A percentile compares a stretch with the other conserved stretches of the same genome.
Conservation (phyloP, 768 basidiomycete species). For the Thelephora ganbajun region DNA sequence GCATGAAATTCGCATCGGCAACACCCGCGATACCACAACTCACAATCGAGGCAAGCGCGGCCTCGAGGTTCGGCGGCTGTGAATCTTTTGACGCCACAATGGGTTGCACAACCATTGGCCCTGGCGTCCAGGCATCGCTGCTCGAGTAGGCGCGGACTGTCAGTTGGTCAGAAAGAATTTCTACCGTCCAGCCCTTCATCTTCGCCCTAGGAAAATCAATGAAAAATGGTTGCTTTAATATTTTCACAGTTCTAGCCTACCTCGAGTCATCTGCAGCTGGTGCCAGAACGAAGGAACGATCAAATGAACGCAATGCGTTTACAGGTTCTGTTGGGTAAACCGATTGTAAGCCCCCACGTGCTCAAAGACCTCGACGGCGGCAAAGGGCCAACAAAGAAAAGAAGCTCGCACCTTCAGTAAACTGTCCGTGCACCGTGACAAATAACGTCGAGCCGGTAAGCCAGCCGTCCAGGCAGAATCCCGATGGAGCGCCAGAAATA, state of each 20-base stretch:
- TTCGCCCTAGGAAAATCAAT: conserved; percentile 39
- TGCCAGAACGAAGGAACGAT: conserved; percentile 79
- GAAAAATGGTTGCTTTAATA: conserved; percentile 5
- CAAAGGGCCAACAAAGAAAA: background rate
- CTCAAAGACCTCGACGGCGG: background rate
- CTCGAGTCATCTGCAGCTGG: conserved; percentile 70
- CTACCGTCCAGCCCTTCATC: conserved; percentile 76
- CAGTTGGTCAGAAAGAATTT: conserved; percentile 81
- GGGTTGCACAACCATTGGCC: conserved; percentile 56
- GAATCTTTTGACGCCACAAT: conserved; percentile 13
- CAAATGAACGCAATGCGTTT: conserved; percentile 81
- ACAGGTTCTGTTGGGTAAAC: conserved; percentile 34
- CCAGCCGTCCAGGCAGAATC: conserved; percentile 82
- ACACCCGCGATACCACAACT: conserved; percentile 17
- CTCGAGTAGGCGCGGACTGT: conserved; percentile 76
- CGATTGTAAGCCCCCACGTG: background rate
- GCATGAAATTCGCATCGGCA: conserved; percentile 7
- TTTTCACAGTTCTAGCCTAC: conserved; percentile 32
- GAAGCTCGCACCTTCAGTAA: conserved; percentile 68
- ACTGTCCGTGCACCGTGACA: conserved; percentile 78
- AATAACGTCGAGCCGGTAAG: conserved; percentile 48
- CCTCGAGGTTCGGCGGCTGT: conserved; percentile 23
- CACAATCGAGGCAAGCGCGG: conserved; percentile 43
- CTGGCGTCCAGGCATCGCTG: conserved; percentile 64
- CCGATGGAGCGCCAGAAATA: conserved; percentile 59